Conservation (phyloP, 306 rosid genomes). For the Cucumis hystrix region DNA sequence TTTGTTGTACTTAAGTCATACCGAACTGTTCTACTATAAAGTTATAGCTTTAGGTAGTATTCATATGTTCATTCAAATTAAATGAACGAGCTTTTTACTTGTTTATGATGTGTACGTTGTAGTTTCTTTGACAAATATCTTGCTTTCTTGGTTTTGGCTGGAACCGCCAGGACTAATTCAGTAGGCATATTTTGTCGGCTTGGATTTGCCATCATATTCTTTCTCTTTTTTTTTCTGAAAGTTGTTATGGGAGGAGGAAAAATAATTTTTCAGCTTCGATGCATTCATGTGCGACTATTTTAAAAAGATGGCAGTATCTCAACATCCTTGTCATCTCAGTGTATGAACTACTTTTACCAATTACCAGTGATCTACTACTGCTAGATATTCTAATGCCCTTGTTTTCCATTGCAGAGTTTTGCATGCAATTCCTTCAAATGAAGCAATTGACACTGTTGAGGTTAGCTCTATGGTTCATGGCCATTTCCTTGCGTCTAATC, state of each 20-base stretch:
- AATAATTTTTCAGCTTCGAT: neutral
- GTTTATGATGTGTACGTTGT: neutral
- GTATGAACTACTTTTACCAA: neutral
- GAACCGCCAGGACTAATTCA: neutral
- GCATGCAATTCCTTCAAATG: constrained; percentile 84
- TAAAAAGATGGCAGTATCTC: neutral
- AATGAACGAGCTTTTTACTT: neutral
- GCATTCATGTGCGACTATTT: neutral
- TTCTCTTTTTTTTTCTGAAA: no score
- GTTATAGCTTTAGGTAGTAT: neutral
- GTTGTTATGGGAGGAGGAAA: no score
- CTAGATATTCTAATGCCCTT: neutral
- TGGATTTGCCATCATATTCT: no score
- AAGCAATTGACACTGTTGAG: constrained; percentile 94
- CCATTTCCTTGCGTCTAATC: neutral
- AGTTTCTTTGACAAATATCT: neutral
- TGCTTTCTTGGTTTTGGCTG: neutral
- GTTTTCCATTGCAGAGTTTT: constrained; percentile 45
- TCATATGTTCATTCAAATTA: neutral
- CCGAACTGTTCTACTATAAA: neutral
- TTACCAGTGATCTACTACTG: neutral
- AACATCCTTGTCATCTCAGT: neutral
- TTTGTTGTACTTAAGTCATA: neutral
- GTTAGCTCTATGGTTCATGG: constrained; percentile 22
- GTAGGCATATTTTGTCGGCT: no score